Evolutionary conservation across 176 grass and related monocot species (phyloP).

Genomic region (Oryza glaberrima): DNA sequence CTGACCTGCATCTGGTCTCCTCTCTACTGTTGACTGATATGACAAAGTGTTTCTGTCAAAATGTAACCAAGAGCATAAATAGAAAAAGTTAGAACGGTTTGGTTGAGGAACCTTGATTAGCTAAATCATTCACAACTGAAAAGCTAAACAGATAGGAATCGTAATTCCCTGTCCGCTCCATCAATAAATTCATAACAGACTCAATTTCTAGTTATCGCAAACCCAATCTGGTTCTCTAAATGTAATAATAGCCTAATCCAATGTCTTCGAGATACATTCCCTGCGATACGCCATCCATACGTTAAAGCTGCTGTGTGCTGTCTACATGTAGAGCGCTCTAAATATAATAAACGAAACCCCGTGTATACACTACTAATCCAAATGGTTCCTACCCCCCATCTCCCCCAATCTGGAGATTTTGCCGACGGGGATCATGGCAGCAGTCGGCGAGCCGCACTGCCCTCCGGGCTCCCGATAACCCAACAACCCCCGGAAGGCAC

Average conservation of each 20-base stretch:
- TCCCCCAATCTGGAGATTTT: background rate
- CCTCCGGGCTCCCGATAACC: background rate
- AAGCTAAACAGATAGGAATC: background rate
- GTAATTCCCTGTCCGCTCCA: background rate
- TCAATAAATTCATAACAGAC: background rate
- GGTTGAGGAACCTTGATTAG: background rate
- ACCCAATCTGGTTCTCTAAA: background rate
- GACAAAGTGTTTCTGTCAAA: background rate
- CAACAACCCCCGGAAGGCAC: background rate
- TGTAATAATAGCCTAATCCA: background rate
- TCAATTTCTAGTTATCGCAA: background rate
- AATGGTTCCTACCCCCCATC: background rate
- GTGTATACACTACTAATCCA: background rate
- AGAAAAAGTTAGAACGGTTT: background rate
- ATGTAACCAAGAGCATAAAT: background rate
- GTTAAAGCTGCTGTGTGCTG: background rate
- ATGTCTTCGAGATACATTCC: background rate
- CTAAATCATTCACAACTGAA: background rate
- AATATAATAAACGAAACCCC: background rate
- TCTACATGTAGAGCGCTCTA: background rate
- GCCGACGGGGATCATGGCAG: background rate
- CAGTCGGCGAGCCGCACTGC: background rate
- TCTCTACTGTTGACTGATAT: background rate
- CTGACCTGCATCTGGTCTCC: slow-evolving; percentile 46
- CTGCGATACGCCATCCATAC: background rate